Base-by-base conservation (phyloP, 1,284 basidiomycete genomes). In the Apiotrichum laibachii region DNA sequence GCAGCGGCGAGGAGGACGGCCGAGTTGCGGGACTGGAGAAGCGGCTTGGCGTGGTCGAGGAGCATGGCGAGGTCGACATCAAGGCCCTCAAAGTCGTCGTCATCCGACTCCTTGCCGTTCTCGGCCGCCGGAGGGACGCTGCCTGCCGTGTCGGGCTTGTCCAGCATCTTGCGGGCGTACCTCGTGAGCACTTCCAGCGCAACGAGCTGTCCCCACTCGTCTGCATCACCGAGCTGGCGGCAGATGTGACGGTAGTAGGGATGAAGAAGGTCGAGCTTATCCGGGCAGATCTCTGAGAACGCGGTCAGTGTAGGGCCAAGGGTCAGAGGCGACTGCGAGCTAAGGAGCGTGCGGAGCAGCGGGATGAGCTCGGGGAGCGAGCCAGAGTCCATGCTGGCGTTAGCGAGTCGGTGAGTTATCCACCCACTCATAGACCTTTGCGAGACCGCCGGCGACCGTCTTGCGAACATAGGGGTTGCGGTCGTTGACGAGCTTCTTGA, bases 201-300 rank as follows among this genome's bases (percentile, higher is more conserved):
- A 46, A 88, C 85, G 6, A 89, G 84, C 75, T 98, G 96, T 0
- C 91, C 92, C 95, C 95, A 99, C 73, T 96, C 93, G 70, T 99
- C 95, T 18, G 89, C 88, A 68, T 99, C 94, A 35, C 90, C 83
- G 1, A 99, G 80, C 16, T 90, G 83, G 48, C 85, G 83, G 72
- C 92, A 97, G 49, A 95, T 81, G 47, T 89, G 85, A 33, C 94
- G 84, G 70, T 90, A 99, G 70, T 95, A 89, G 26, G 84, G 84
- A 72, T 99, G 96, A 0, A 99, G 78, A 8, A 97, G 84, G 69
- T 95, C 90, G 34, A 92, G 82, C 26, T 88, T 84, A 0, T 88
- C 87, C 0, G 91, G 89, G 72, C 90, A 92, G 26, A 96, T 84
- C 2, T 85, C 82, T 58, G 88, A 84, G 72, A 95, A 97, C 1